Percentiles rank a stretch among this genome's conserved stretches.
Evolutionary conservation across 108 stramenopile genomes (phyloP).

Genomic region (Pelagomonas calceolata): DNA sequence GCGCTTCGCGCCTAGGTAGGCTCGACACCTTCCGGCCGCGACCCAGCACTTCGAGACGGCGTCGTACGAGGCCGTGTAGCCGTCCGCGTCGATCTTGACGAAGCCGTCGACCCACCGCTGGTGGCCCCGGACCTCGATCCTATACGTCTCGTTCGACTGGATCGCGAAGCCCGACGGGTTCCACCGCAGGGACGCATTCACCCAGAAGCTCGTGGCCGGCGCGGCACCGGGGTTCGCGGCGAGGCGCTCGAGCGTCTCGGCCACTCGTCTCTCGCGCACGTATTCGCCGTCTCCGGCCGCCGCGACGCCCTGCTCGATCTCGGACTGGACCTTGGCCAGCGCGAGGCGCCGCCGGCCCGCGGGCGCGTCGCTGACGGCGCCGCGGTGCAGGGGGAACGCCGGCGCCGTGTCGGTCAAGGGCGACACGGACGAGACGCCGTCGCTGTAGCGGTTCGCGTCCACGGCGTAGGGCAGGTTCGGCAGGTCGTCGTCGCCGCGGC

Average conservation of each 20-base stretch:
- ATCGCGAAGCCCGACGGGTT: conserved; percentile 38
- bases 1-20: conserved; percentile 3
- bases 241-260: not conserved
- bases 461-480: not conserved
- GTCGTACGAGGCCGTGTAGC: conserved; percentile 31
- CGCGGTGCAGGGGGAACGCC: not conserved
- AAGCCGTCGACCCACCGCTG: conserved; percentile 33
- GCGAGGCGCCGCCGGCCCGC: not conserved
- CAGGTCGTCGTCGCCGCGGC: not conserved
- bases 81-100: conserved; percentile 17
- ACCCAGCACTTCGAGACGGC: conserved; percentile 28
- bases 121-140: conserved; percentile 18
- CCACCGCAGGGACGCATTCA: conserved; percentile 28
- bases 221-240: not conserved
- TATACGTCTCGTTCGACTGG: conserved; percentile 35
- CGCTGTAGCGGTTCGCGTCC: not conserved
- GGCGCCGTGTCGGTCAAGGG: not conserved
- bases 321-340: not conserved
- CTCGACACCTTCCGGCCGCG: conserved; percentile 15
- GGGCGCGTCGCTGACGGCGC: not conserved
- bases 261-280: not conserved
- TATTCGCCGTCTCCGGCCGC: not conserved
- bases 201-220: conserved; percentile 20
- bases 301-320: not conserved
- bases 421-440: not conserved